phyloP scores from a whole-genome alignment of 305 asterid genomes.

The Solanum hybrid region DNA sequence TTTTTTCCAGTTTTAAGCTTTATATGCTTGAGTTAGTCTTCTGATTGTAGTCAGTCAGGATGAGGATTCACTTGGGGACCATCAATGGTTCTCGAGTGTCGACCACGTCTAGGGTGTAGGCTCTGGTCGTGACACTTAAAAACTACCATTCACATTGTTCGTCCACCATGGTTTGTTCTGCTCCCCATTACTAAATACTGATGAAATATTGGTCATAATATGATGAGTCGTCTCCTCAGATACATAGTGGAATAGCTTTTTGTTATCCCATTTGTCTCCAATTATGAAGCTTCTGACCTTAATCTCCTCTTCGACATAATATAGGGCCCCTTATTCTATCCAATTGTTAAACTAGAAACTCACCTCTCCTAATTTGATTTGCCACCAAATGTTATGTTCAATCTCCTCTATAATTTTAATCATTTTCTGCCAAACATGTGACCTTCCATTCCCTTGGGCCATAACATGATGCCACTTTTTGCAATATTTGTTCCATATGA shows the following conservation, averaged over 20 bases:
- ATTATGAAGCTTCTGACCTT: neutral
- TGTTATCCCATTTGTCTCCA: neutral
- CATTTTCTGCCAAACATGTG: neutral
- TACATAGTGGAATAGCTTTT: neutral
- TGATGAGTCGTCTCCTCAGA: neutral
- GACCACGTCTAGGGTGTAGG: too few relatives aligned
- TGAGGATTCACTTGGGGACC: too few relatives aligned
- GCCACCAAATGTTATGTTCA: neutral
- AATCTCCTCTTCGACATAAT: neutral
- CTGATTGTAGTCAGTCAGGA: too few relatives aligned
- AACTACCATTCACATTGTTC: neutral
- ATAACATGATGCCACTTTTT: neutral
- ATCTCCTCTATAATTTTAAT: neutral
- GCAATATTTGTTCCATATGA: neutral
- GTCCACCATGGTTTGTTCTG: neutral
- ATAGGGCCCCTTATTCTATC: neutral
- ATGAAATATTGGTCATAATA: neutral
- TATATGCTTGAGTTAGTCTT: too few relatives aligned
- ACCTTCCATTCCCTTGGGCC: neutral
- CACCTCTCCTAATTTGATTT: neutral
- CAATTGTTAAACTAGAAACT: neutral
- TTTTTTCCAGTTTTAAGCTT: too few relatives aligned
- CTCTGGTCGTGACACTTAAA: too few relatives aligned
- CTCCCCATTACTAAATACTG: neutral
- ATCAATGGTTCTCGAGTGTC: too few relatives aligned